Evolutionary conservation across 345 rosid species (phyloP).

Genomic region (Linum usitatissimum): DNA sequence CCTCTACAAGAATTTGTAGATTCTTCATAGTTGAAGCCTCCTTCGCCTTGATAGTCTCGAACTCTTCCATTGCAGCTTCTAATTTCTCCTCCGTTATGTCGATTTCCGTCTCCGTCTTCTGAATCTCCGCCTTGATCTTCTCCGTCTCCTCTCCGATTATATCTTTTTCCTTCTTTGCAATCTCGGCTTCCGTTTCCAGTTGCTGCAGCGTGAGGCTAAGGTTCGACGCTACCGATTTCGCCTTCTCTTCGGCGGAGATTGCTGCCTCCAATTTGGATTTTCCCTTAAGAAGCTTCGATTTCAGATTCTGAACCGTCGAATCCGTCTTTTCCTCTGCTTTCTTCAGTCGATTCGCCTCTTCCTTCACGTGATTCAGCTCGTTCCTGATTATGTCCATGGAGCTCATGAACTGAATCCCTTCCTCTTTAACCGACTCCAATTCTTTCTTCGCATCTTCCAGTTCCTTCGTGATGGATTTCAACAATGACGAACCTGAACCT

Average conservation of each 20-base stretch:
- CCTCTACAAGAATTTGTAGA: constrained; percentile 37
- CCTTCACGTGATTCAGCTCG: constrained; percentile 38
- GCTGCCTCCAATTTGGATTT: constrained; percentile 51
- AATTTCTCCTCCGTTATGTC: constrained; percentile 46
- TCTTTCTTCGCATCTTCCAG: constrained; percentile 57
- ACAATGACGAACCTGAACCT: constrained; percentile 19
- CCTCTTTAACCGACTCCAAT: constrained; percentile 38
- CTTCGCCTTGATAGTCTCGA: constrained; percentile 38
- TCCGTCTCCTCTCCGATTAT: constrained; percentile 36
- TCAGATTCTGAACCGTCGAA: constrained; percentile 36
- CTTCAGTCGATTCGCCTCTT: constrained; percentile 38
- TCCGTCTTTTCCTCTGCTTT: constrained; percentile 41
- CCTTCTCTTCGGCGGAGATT: constrained; percentile 43
- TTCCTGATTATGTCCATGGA: constrained; percentile 58
- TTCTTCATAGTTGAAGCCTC: constrained; percentile 54
- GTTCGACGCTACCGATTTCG: constrained; percentile 34
- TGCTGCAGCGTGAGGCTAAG: constrained; percentile 47
- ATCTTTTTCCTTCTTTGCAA: constrained; percentile 47
- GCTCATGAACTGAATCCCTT: constrained; percentile 47
- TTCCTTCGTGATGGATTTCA: constrained; percentile 36
- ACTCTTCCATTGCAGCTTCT: constrained; percentile 47
- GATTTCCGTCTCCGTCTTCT: constrained; percentile 39
- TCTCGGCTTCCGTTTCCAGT: constrained; percentile 46
- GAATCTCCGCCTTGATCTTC: constrained; percentile 32
- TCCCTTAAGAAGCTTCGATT: constrained; percentile 63